Conservation (phyloP, 2,329 filamentous ascomycete species). For the Neofusicoccum laricinum region DNA sequence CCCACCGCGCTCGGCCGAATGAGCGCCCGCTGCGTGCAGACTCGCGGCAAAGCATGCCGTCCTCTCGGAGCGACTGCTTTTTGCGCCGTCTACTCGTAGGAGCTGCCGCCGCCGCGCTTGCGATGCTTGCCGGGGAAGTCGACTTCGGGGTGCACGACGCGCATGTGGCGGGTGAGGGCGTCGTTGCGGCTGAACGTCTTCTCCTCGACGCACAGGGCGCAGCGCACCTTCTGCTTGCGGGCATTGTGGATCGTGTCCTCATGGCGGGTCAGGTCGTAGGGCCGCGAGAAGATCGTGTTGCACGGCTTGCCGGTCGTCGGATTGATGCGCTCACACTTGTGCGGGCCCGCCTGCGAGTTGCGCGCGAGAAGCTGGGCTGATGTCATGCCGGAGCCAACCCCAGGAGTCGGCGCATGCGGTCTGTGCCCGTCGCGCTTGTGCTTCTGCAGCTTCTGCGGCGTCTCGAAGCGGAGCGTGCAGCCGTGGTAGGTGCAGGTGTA, state of each 20-base stretch:
- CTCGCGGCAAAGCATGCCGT: not conserved
- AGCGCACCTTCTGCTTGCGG: constrained; percentile 90
- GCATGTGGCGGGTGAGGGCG: constrained; percentile 89
- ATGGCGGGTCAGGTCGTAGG: constrained; percentile 93
- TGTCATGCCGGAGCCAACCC: constrained; percentile 46
- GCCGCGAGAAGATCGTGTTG: constrained; percentile 89
- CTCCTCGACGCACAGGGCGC: constrained; percentile 88
- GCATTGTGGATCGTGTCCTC: constrained; percentile 97
- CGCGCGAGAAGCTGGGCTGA: constrained; percentile 55
- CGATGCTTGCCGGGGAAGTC: constrained; percentile 70
- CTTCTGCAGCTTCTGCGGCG: constrained; percentile 81
- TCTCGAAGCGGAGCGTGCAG: constrained; percentile 84
- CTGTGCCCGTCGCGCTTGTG: constrained; percentile 94
- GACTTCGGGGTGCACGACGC: constrained; percentile 87
- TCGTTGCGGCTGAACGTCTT: constrained; percentile 97
- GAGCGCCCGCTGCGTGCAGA: not conserved
- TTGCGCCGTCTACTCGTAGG: constrained; percentile 6
- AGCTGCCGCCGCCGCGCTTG: constrained; percentile 34
- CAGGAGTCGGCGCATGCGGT: constrained; percentile 29
- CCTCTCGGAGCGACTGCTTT: not conserved
- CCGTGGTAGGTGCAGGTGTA: constrained; percentile 97
- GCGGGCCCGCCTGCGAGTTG: constrained; percentile 88
- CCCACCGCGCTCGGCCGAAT: not conserved
- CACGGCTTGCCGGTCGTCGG: constrained; percentile 93
- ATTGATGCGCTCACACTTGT: constrained; percentile 90